Evolutionary conservation across 306 rosid species (phyloP).

Genomic region (Betula pendula): DNA sequence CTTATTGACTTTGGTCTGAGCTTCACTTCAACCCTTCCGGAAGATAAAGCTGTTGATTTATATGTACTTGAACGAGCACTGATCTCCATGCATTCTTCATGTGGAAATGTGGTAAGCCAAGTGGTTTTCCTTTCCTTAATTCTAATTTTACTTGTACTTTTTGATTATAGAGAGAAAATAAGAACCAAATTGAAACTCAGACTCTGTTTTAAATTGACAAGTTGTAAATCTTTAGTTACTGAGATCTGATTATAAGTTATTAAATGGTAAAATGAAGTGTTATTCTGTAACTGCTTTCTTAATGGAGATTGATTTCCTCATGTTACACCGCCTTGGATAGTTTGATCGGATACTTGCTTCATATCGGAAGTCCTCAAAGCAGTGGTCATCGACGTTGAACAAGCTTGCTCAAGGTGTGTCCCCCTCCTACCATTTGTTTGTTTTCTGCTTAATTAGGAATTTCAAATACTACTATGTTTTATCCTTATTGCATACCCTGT

Average conservation of each 20-base stretch:
- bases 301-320: not conserved
- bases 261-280: not conserved
- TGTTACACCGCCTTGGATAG: constrained; percentile 21
- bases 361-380: constrained; percentile 81
- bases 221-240: not conserved
- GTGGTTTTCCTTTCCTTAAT: constrained; percentile 15
- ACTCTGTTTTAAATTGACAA: not conserved
- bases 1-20: constrained; percentile 89
- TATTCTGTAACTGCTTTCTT: not conserved
- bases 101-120: constrained; percentile 78
- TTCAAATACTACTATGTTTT: not conserved
- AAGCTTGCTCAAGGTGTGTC: constrained; percentile 53
- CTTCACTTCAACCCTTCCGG: constrained; percentile 82
- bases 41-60: constrained; percentile 92
- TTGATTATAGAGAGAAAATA: not conserved
- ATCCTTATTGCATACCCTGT: not conserved
- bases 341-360: constrained; percentile 58
- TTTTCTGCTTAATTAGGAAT: not conserved
- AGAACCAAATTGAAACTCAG: not conserved
- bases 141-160: not conserved
- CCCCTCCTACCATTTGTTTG: not conserved
- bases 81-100: constrained; percentile 88
- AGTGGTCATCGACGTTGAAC: constrained; percentile 78
- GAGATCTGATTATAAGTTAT: not conserved
- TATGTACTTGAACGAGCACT: constrained; percentile 90